Percentiles rank a stretch among this genome's conserved stretches.
These are phyloP conservation scores for Hypseocharis bilobata DNA, from an alignment of 441 rosid genomes.

Conservation along the genomic window DNA sequence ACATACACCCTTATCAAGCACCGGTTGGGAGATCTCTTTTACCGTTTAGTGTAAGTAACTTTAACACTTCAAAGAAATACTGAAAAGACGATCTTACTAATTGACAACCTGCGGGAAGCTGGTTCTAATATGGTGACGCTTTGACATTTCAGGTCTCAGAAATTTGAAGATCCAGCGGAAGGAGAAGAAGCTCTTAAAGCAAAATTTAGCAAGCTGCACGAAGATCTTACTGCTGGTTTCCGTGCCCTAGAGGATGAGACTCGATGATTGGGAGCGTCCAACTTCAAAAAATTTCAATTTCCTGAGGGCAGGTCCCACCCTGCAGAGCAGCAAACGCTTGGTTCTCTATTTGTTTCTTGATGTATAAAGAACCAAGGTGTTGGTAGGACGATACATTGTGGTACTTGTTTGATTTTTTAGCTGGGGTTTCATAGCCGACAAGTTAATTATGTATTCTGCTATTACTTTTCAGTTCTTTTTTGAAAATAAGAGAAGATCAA, in stretches of 20 bases:
- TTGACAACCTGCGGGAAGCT: not conserved
- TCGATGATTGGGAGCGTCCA: constrained; percentile 40
- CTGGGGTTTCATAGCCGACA: constrained; percentile 12
- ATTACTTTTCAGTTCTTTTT: constrained; percentile 1
- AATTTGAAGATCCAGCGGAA: constrained; percentile 97
- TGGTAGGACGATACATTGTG: constrained; percentile 17
- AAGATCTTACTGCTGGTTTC: constrained; percentile 93
- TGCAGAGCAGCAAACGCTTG: constrained; percentile 1
- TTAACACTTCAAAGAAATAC: not conserved
- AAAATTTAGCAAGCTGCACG: constrained; percentile 71
- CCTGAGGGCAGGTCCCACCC: constrained; percentile 12
- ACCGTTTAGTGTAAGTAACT: constrained; percentile 75
- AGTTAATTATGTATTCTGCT: constrained; percentile 8
- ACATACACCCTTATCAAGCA: constrained; percentile 82
- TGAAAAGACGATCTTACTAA: not conserved
- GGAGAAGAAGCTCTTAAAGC: constrained; percentile 82
- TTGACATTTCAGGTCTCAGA: constrained; percentile 67
- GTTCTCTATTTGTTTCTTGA: constrained; percentile 1
- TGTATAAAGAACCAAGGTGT: constrained; percentile 10
- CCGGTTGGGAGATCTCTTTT: constrained; percentile 92
- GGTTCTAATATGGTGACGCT: constrained; percentile 4
- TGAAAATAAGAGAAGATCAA: constrained; percentile 7
- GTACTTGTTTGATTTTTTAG: constrained; percentile 17
- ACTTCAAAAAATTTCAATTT: not conserved
- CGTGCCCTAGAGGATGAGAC: constrained; percentile 89